Base-by-base conservation (phyloP, 129 eudicot genomes). In the Dittrichia graveolens region DNA sequence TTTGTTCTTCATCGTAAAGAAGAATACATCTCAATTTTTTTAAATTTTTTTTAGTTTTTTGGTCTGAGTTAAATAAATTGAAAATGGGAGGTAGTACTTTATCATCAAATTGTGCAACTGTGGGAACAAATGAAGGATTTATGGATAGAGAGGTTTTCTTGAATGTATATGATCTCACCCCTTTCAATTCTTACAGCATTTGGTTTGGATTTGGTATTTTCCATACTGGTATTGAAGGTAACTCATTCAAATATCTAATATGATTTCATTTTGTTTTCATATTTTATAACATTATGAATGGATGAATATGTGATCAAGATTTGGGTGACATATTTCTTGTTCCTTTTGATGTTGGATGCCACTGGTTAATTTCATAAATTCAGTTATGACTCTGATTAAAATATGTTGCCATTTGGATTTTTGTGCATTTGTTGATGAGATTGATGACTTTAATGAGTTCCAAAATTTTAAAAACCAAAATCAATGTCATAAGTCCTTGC, bases 201-300 rank as follows among this genome's bases (percentile, higher is more conserved):
- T 87, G 88, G 84, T 66, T 87, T 58, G 92, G 92, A 75, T 70
- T 87, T 47, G 92, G 92, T 46, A 55, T 87, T 66, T 87, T 87
- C 15, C 91, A 86, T 81, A 80, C 91, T n/a, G 91, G 91, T 39
- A 78, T 86, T 69, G 84, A 86, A 86, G 91, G 91, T 86, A 12
- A 76, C 41, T 5, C 1, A 6, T 47, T 5, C 1, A 6, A n/a
- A 39, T 56, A 14, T 46, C 6, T 67, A 34, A 9, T 71, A 8
- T 43, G 7, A 57, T 64, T 6, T 7, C 2, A 9, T 41, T 69
- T 49, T 3, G 24, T 16, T 5, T 14, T 71, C 44, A 5, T 71
- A 19, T 57, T 7, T 44, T 56, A 10, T 50, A 40, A 42, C 19
- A 63, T 15, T 47, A 67, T 47, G 54, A 31, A 45, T 58, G 45